A percentile compares a stretch with the other conserved stretches of the same genome.
Conservation (phyloP, 1,284 basidiomycete genomes). For the Papiliotrema laurentii region DNA sequence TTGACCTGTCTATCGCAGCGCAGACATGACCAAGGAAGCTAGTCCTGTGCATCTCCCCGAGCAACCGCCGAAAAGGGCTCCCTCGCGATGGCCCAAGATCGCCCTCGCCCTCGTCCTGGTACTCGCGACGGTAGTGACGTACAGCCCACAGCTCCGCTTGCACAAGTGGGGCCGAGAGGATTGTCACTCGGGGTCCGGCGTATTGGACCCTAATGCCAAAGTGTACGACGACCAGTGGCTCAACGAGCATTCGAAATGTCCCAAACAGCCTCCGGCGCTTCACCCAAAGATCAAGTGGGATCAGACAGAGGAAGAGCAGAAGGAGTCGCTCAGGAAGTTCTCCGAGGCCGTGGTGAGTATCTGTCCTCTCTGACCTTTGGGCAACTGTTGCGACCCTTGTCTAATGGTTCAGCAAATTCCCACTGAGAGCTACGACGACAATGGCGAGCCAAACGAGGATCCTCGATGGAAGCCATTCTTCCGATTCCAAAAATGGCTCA, state of each 20-base stretch:
- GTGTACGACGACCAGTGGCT: conserved; percentile 6
- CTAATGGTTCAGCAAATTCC: conserved; percentile 29
- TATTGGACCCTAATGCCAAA: no score
- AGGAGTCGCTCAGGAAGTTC: conserved; percentile 26
- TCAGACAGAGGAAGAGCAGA: conserved; percentile 29
- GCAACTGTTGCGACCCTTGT: background rate
- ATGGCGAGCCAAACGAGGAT: conserved; percentile 45
- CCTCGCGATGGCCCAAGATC: no score
- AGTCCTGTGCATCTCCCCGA: no score
- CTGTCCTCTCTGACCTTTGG: background rate
- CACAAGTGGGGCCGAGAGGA: no score
- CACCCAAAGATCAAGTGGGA: conserved; percentile 29
- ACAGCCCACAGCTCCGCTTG: no score
- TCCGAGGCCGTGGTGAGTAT: conserved; percentile 38
- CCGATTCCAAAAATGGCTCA: conserved; percentile 44
- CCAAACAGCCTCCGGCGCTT: conserved; percentile 34
- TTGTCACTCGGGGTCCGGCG: no score
- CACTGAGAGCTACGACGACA: conserved; percentile 45
- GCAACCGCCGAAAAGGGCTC: no score
- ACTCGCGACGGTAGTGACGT: no score
- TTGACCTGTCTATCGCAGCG: no score
- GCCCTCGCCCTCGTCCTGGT: no score
- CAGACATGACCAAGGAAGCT: no score
- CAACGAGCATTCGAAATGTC: conserved; percentile 25
- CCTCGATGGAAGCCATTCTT: conserved; percentile 44